Conservation (phyloP, 2,329 filamentous ascomycete genomes). For the Uncinocarpus reesii region DNA sequence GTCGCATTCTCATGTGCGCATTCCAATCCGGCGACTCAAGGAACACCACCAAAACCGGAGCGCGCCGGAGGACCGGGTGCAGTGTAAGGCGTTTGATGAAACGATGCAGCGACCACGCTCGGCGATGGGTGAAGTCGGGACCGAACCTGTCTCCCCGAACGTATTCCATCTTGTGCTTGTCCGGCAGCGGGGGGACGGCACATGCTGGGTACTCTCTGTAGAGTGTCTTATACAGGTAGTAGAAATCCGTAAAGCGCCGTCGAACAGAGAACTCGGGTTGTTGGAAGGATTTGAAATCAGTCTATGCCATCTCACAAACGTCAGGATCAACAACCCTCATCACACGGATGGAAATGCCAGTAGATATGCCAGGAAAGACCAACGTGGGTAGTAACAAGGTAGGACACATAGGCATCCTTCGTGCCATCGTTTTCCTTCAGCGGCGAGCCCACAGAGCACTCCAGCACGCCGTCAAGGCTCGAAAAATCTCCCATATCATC, state of each 20-base stretch:
- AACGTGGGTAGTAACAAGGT: constrained; percentile 84
- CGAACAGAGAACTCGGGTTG: constrained; percentile 68
- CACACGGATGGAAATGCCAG: not conserved
- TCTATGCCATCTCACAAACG: constrained; percentile 45
- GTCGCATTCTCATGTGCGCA: constrained; percentile 75
- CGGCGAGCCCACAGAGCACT: constrained; percentile 72
- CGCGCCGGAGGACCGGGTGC: constrained; percentile 78
- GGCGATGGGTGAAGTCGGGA: constrained; percentile 76
- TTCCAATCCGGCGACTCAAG: constrained; percentile 95
- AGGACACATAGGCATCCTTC: constrained; percentile 93
- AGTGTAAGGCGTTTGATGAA: constrained; percentile 79
- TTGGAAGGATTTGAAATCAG: constrained; percentile 88
- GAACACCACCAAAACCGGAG: constrained; percentile 74
- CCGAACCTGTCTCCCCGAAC: constrained; percentile 94
- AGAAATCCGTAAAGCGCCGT: constrained; percentile 93
- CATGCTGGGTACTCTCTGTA: constrained; percentile 79
- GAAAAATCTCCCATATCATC: constrained; percentile 51
- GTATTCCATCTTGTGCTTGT: constrained; percentile 99
- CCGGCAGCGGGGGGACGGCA: constrained; percentile 86
- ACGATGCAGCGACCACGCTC: constrained; percentile 80
- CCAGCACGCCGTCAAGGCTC: constrained; percentile 63
- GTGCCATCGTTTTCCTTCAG: constrained; percentile 94
- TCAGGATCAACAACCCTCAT: not conserved
- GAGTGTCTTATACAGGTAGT: constrained; percentile 88
- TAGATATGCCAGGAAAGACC: constrained; percentile 23